Evolutionary conservation across 441 rosid species (phyloP).

Genomic region (Pelargonium australe): DNA sequence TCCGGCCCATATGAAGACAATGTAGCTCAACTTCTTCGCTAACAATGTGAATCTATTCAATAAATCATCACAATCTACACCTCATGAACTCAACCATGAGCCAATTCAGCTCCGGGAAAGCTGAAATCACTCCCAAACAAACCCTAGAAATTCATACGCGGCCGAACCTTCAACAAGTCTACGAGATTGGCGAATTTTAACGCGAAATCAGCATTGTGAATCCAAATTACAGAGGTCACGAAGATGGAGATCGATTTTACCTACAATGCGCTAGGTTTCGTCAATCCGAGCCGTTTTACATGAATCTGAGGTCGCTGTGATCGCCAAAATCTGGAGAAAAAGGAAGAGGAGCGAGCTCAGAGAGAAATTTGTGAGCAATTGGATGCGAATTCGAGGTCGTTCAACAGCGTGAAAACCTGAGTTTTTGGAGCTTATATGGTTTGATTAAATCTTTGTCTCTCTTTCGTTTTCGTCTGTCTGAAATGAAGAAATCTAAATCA

Average conservation of each 20-base stretch:
- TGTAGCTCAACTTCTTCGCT: neutral
- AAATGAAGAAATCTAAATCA: too few species aligned
- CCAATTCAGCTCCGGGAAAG: neutral
- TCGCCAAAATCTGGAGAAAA: neutral
- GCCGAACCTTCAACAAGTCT: neutral
- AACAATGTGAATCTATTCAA: neutral
- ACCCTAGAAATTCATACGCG: neutral
- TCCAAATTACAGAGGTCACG: neutral
- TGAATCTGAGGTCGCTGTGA: constrained; percentile 2
- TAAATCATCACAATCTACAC: neutral
- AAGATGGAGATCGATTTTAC: neutral
- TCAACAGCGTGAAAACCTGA: neutral
- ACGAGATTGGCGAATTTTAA: neutral
- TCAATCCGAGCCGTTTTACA: neutral
- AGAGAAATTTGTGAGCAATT: neutral
- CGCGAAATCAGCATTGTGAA: neutral
- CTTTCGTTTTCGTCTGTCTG: too few species aligned
- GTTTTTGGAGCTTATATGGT: too few species aligned
- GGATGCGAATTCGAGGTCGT: neutral
- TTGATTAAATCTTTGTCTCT: too few species aligned
- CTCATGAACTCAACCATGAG: neutral
- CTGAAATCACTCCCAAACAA: neutral
- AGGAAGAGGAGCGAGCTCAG: neutral
- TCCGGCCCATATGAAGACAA: neutral
- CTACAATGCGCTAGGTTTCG: neutral